Conservation (phyloP, 495 filamentous ascomycete species). For the Chaetomium tenue region DNA sequence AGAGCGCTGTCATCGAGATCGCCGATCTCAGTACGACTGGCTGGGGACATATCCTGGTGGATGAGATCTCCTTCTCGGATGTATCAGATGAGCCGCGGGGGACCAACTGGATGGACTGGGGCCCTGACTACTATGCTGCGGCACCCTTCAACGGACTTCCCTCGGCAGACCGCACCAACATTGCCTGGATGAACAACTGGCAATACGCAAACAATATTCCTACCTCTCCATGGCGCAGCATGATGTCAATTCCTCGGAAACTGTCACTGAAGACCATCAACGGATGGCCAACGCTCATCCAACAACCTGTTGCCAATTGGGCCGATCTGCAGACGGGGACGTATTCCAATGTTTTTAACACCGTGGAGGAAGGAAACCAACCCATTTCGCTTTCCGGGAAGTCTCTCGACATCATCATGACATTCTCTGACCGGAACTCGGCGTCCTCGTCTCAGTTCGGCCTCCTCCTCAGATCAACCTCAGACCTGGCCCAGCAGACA, state of each 20-base stretch:
- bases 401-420: slow-evolving; percentile 1
- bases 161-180: slow-evolving; percentile 3
- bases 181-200: slow-evolving; percentile 13
- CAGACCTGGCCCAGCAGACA: slow-evolving; percentile 5
- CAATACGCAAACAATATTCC: slow-evolving; percentile 5
- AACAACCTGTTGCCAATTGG: slow-evolving; percentile 1
- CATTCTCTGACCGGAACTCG: slow-evolving; percentile 8
- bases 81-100: slow-evolving; percentile 1
- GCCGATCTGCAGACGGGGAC: slow-evolving; percentile 3
- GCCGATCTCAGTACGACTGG: background rate
- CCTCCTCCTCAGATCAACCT: slow-evolving; percentile 6
- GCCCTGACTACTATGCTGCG: slow-evolving; percentile 9
- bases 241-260: slow-evolving; percentile 8
- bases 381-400: slow-evolving; percentile 2
- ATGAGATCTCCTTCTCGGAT: slow-evolving; percentile 8
- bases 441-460: slow-evolving; percentile 11
- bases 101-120: slow-evolving; percentile 12
- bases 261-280: slow-evolving; percentile 11
- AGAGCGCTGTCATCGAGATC: slow-evolving; percentile 1
- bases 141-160: slow-evolving; percentile 4
- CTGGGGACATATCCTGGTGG: slow-evolving; percentile 9
- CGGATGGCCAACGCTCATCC: slow-evolving; percentile 10
- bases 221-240: slow-evolving; percentile 10
- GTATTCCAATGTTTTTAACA: slow-evolving; percentile 1
- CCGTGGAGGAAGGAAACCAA: background rate